These are phyloP conservation scores for Aegilops bicornis DNA, from an alignment of 176 grass and related monocot genomes.

Conservation along the genomic window DNA sequence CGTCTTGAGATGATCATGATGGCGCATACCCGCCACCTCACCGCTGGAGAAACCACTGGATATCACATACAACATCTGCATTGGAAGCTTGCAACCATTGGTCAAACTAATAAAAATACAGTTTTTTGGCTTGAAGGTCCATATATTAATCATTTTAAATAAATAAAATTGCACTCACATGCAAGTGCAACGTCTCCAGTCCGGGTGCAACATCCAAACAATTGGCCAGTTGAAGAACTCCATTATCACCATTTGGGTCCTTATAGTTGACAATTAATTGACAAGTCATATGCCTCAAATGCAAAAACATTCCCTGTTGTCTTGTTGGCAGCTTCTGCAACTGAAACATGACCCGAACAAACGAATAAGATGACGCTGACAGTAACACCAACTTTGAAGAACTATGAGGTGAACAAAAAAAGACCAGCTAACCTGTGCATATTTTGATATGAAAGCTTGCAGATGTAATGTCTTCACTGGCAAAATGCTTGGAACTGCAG, in stretches of 20 bases:
- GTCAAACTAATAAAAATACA: not conserved
- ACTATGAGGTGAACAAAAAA: not conserved
- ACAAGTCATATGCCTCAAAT: slow-evolving; percentile 1
- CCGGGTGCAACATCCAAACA: not conserved
- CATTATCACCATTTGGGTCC: not conserved
- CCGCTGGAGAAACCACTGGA: not conserved
- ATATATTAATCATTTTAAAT: not conserved
- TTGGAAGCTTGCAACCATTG: not conserved
- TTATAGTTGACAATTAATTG: not conserved
- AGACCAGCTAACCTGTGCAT: not conserved
- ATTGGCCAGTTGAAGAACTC: not conserved
- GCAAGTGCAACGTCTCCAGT: not conserved
- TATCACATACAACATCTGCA: not conserved
- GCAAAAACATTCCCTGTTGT: not conserved
- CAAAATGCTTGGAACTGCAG: slow-evolving; percentile 5
- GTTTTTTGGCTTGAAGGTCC: too few species aligned
- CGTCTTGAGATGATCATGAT: not conserved
- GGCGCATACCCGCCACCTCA: not conserved
- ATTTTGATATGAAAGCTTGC: not conserved
- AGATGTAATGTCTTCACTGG: not conserved
- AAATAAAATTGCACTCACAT: slow-evolving; percentile 11
- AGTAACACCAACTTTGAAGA: not conserved
- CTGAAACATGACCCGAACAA: slow-evolving; percentile 9
- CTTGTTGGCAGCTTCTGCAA: not conserved
- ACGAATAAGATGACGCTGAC: not conserved